phyloP scores from a whole-genome alignment of 805 yeast genomes.

The Saccharomycopsis sp. region DNA sequence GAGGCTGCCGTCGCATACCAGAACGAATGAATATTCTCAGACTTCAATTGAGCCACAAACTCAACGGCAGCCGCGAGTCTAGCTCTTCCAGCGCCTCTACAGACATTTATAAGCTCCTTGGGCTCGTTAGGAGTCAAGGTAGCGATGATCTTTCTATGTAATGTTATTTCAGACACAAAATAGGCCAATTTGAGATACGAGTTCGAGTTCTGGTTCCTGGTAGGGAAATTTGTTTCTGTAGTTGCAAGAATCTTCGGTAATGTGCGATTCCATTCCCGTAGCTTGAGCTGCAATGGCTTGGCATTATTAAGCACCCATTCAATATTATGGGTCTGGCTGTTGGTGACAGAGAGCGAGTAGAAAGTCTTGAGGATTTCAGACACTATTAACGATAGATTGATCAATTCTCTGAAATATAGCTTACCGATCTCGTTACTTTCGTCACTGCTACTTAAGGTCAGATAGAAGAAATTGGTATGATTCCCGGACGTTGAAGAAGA shows the following conservation, averaged over 20 bases:
- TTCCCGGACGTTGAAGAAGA: conserved; percentile 6
- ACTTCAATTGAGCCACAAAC: conserved; percentile 65
- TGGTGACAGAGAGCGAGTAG: conserved; percentile 63
- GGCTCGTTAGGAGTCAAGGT: conserved; percentile 41
- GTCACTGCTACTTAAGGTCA: conserved; percentile 19
- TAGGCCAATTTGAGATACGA: conserved; percentile 80
- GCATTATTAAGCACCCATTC: conserved; percentile 69
- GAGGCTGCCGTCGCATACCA: conserved; percentile 84
- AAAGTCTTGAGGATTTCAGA: conserved; percentile 68
- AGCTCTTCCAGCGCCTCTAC: conserved; percentile 81
- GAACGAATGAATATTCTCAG: conserved; percentile 79
- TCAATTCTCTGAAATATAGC: conserved; percentile 58
- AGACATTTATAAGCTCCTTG: conserved; percentile 52
- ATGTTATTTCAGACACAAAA: conserved; percentile 81
- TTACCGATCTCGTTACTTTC: conserved; percentile 69
- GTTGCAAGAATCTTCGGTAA: conserved; percentile 35
- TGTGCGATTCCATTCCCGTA: conserved; percentile 73
- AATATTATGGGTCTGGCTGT: conserved; percentile 42
- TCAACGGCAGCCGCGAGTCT: conserved; percentile 77
- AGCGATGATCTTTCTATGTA: conserved; percentile 72
- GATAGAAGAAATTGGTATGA: too few species aligned
- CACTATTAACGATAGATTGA: conserved; percentile 58
- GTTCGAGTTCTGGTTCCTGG: conserved; percentile 47
- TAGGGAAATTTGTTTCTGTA: not conserved
- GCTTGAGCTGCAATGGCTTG: conserved; percentile 68